Evolutionary conservation across 2,329 filamentous ascomycete species (phyloP).

Genomic region (Trichoderma citrinoviride): DNA sequence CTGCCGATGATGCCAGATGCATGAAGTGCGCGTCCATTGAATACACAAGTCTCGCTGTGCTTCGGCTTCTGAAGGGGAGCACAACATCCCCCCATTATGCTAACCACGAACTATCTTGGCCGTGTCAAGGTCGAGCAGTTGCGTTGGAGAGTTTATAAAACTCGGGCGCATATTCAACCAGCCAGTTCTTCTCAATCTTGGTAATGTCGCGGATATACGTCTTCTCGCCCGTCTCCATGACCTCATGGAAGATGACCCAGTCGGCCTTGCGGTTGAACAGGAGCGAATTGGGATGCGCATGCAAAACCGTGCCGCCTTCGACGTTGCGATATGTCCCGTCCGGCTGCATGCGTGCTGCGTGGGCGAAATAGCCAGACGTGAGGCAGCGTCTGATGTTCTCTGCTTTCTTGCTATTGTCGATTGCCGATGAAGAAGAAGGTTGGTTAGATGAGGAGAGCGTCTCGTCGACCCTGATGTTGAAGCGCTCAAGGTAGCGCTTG

Average conservation of each 20-base stretch:
- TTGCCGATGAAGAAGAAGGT: conserved; percentile 28
- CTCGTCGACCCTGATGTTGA: conserved; percentile 70
- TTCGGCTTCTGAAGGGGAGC: no score
- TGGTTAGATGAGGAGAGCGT: conserved; percentile 46
- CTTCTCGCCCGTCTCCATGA: conserved; percentile 85
- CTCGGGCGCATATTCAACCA: conserved; percentile 81
- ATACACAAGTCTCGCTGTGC: no score
- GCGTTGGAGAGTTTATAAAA: conserved; percentile 65
- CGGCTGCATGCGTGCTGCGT: conserved; percentile 89
- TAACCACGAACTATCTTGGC: not conserved
- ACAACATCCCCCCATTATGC: no score
- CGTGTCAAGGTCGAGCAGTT: conserved; percentile 25
- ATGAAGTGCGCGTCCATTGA: not conserved
- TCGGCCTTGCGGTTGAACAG: conserved; percentile 97
- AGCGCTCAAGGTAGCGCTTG: conserved; percentile 80
- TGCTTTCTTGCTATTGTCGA: conserved; percentile 42
- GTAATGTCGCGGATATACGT: conserved; percentile 87
- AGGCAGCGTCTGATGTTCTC: conserved; percentile 82
- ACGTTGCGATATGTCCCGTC: conserved; percentile 88
- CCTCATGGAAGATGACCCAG: conserved; percentile 94
- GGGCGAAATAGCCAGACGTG: conserved; percentile 86
- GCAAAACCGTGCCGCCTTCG: conserved; percentile 71
- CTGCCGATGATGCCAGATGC: no score
- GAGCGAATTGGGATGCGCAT: conserved; percentile 87
- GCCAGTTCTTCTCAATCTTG: conserved; percentile 92